These are phyloP conservation scores for Lactifluus pinguis DNA, from an alignment of 768 basidiomycete species.

Conservation along the genomic window DNA sequence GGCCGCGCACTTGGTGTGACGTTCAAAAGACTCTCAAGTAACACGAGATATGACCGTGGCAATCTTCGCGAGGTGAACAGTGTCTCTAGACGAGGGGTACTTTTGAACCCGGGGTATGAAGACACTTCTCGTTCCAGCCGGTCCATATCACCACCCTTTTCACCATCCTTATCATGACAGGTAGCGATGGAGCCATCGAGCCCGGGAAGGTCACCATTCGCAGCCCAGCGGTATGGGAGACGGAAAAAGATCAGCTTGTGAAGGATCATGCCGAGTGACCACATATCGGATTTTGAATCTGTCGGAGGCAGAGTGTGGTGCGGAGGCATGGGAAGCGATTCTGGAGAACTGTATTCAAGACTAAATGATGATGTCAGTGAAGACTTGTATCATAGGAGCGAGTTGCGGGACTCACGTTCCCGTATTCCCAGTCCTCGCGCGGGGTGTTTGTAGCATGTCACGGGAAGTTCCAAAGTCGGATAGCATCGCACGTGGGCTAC, in stretches of 20 bases:
- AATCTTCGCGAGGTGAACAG: conserved; percentile 65
- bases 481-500: conserved; percentile 85
- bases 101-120: conserved; percentile 64
- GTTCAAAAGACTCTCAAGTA: conserved; percentile 66
- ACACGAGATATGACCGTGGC: conserved; percentile 57
- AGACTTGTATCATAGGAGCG: neutral
- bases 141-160: conserved; percentile 52
- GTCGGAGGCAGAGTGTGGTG: conserved; percentile 61
- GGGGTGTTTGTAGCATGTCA: conserved; percentile 69
- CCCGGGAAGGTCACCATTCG: conserved; percentile 40
- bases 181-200: neutral
- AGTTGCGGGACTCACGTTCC: conserved; percentile 60
- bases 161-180: conserved; percentile 29
- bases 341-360: conserved; percentile 38
- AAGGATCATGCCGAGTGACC: conserved; percentile 94
- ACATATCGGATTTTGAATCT: conserved; percentile 90
- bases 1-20: conserved; percentile 54
- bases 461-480: conserved; percentile 94
- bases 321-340: conserved; percentile 62
- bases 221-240: conserved; percentile 72
- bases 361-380: neutral
- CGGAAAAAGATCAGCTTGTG: conserved; percentile 90
- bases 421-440: conserved; percentile 81
- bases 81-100: conserved; percentile 39
- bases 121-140: conserved; percentile 65